phyloP scores from a whole-genome alignment of 1,139 yeast genomes.

The Geotrichum klebahnii region DNA sequence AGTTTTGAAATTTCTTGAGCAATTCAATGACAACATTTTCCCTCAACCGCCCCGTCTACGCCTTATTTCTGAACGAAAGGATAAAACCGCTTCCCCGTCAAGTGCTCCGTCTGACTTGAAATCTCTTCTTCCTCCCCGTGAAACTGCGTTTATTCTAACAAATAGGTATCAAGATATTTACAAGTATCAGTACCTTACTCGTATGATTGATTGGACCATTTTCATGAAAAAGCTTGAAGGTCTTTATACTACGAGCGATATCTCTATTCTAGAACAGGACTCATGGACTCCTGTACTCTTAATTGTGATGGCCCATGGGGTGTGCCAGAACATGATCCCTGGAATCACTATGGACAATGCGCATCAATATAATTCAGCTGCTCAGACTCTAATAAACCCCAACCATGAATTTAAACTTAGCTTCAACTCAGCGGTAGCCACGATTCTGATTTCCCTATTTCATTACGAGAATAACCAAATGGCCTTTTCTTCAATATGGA shows the following conservation, averaged over 20 bases:
- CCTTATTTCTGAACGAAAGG: background rate
- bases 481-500: constrained; percentile 25
- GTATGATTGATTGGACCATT: constrained; percentile 30
- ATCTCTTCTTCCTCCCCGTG: constrained; percentile 11
- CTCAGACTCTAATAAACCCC: constrained; percentile 1
- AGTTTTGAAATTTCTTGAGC: constrained; percentile 7
- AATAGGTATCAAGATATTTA: constrained; percentile 23
- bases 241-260: constrained; percentile 22
- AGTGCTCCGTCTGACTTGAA: background rate
- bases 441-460: constrained; percentile 24
- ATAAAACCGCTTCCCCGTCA: background rate
- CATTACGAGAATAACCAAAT: constrained; percentile 23
- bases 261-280: constrained; percentile 15
- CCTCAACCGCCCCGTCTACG: constrained; percentile 16
- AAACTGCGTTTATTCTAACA: constrained; percentile 20
- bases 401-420: constrained; percentile 3
- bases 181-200: constrained; percentile 31
- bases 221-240: constrained; percentile 23
- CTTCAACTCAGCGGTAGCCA: constrained; percentile 1
- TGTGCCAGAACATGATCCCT: constrained; percentile 23
- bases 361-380: background rate
- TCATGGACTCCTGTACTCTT: constrained; percentile 29
- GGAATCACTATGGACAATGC: constrained; percentile 1
- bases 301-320: constrained; percentile 31
- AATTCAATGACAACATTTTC: constrained; percentile 8